phyloP scores from a whole-genome alignment of 306 rosid species.

The Gillenia trifoliata region DNA sequence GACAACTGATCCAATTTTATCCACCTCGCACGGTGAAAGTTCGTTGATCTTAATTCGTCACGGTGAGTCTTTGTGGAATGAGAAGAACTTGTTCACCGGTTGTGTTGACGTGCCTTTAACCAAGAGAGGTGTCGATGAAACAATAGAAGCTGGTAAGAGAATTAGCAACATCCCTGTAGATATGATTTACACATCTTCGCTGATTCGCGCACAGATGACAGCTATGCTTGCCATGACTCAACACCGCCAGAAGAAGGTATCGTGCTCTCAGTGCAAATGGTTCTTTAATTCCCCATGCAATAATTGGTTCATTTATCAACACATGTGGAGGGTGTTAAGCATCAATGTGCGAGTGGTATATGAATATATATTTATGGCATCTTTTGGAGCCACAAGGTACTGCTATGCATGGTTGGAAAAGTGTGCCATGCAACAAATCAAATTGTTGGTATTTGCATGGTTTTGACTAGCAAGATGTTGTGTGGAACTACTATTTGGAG shows the following conservation, averaged over 20 bases:
- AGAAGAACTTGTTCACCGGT: constrained; percentile 80
- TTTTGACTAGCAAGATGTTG: too few species aligned
- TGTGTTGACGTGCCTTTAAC: constrained; percentile 77
- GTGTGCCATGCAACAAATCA: too few species aligned
- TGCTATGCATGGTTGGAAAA: too few species aligned
- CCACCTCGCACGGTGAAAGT: constrained; percentile 37
- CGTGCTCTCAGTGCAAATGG: too few species aligned
- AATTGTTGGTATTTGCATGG: too few species aligned
- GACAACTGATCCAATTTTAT: constrained; percentile 11
- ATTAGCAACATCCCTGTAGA: constrained; percentile 80
- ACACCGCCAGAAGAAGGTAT: constrained; percentile 65
- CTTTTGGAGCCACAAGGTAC: too few species aligned
- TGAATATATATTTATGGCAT: not conserved
- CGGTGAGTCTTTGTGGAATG: constrained; percentile 79
- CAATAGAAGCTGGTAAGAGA: constrained; percentile 85
- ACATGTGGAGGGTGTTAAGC: not conserved
- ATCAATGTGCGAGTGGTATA: not conserved
- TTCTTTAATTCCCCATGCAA: too few species aligned
- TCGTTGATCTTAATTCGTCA: constrained; percentile 72
- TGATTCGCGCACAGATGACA: constrained; percentile 88
- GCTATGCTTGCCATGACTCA: constrained; percentile 89
- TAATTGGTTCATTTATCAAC: not conserved
- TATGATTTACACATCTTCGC: constrained; percentile 63
- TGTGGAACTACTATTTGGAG: too few species aligned
- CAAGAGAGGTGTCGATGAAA: constrained; percentile 75